These are phyloP conservation scores for Planoprotostelium fungivorum DNA, from an alignment of 78 protist genomes.

Conservation along the genomic window DNA sequence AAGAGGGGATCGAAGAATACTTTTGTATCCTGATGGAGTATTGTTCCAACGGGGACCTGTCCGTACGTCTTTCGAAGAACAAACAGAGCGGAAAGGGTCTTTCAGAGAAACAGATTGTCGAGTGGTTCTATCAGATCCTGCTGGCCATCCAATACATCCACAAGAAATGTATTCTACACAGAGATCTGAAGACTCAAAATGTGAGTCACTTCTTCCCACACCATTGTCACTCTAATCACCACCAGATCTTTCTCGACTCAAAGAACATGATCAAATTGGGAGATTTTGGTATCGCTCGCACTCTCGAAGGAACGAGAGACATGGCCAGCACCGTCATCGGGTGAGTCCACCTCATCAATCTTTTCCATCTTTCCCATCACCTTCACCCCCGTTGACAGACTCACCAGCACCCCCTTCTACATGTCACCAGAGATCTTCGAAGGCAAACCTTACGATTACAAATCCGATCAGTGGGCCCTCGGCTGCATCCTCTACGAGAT, in stretches of 20 bases:
- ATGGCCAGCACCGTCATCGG: conserved; percentile 44
- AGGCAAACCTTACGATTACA: conserved; percentile 35
- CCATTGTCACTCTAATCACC: background rate
- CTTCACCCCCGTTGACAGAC: background rate
- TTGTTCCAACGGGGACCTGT: conserved; percentile 54
- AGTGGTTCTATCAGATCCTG: conserved; percentile 52
- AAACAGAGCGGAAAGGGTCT: conserved; percentile 22
- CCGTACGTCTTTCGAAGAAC: conserved; percentile 7
- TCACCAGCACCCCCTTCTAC: background rate
- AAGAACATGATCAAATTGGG: conserved; percentile 39
- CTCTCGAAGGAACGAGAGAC: conserved; percentile 13
- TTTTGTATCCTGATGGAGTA: conserved; percentile 55
- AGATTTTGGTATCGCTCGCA: conserved; percentile 40
- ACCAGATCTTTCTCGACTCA: conserved; percentile 22
- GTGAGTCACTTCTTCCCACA: background rate
- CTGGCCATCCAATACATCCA: conserved; percentile 43
- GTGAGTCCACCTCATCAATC: too few species aligned
- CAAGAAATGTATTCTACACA: conserved; percentile 26
- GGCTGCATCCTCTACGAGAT: conserved; percentile 66
- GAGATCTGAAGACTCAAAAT: conserved; percentile 60
- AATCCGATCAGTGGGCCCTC: conserved; percentile 49
- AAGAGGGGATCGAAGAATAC: conserved; percentile 15
- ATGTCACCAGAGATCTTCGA: conserved; percentile 43
- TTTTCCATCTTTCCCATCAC: background rate
- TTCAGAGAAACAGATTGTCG: conserved; percentile 42